A percentile compares a stretch with the other conserved stretches of the same genome.
These are phyloP conservation scores for Bipolaris sorokiniana DNA, from an alignment of 2,329 filamentous ascomycete genomes.

Conservation along the genomic window DNA sequence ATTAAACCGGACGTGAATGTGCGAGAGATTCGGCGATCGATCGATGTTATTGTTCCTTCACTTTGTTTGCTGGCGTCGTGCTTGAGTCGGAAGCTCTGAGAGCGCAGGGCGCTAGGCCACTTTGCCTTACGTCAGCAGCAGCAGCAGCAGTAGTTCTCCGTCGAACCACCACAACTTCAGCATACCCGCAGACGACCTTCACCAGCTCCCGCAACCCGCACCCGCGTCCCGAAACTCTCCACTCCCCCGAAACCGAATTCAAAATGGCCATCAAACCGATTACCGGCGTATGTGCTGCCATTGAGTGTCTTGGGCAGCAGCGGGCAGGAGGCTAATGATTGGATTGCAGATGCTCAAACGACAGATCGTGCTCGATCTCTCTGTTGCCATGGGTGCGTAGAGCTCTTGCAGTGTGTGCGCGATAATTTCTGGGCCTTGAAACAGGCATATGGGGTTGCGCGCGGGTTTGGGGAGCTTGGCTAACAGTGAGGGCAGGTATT, in stretches of 20 bases:
- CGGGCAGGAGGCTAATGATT: constrained; percentile 35
- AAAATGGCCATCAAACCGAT: constrained; percentile 58
- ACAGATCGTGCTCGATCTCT: constrained; percentile 69
- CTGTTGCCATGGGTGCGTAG: constrained; percentile 67
- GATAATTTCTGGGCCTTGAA: neutral
- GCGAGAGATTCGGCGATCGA: constrained; percentile 9
- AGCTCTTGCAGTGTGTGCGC: neutral
- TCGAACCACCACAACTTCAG: constrained; percentile 44
- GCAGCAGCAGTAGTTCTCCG: constrained; percentile 12
- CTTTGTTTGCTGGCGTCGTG: constrained; percentile 7
- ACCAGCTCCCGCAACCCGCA: constrained; percentile 40
- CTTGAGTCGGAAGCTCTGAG: constrained; percentile 25
- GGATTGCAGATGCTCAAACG: constrained; percentile 66
- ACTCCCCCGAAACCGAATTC: constrained; percentile 29
- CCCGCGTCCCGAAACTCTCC: constrained; percentile 38
- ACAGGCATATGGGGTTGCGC: constrained; percentile 5
- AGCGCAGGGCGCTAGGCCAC: constrained; percentile 22
- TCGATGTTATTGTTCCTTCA: constrained; percentile 22
- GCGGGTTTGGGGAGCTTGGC: constrained; percentile 21
- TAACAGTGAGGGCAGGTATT: constrained; percentile 58
- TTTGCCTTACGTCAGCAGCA: constrained; percentile 19
- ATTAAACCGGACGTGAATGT: constrained; percentile 13
- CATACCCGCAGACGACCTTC: constrained; percentile 30
- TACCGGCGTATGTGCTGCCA: constrained; percentile 56
- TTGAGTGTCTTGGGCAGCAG: constrained; percentile 29